Conservation (phyloP, 73 alveolate genomes). For the Stentor roeselii region DNA sequence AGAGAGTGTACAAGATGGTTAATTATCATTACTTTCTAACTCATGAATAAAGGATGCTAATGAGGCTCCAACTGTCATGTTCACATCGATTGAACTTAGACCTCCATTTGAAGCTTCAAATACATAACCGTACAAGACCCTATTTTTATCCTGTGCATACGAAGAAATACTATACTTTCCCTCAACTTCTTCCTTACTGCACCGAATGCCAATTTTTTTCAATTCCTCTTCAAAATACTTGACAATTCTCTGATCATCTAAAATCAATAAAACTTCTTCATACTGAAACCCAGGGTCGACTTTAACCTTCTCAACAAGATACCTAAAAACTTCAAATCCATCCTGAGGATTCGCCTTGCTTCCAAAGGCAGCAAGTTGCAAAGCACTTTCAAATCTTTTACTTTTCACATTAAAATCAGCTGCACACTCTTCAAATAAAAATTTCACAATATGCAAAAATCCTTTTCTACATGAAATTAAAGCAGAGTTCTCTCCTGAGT, state of each 20-base stretch:
- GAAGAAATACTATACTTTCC: neutral
- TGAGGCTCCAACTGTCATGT: neutral
- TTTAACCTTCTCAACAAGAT: neutral
- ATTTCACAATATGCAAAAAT: neutral
- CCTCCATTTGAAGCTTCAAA: neutral
- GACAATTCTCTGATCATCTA: neutral
- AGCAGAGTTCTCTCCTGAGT: conserved; percentile 27
- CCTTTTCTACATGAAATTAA: conserved; percentile 19
- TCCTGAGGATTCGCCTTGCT: neutral
- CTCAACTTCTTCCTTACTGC: conserved; percentile 20
- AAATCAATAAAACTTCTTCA: conserved; percentile 11
- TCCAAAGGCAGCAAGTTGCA: neutral
- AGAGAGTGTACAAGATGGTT: too few relatives aligned
- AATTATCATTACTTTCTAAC: too few relatives aligned
- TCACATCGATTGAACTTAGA: neutral
- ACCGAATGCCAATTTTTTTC: neutral
- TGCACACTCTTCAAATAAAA: neutral
- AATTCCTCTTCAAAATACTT: neutral
- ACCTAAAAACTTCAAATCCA: neutral
- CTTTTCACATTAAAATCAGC: neutral
- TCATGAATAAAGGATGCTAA: too few relatives aligned
- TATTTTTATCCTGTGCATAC: too few relatives aligned
- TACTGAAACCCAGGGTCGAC: neutral
- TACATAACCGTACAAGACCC: neutral
- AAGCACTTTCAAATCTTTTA: conserved; percentile 7